Percentiles rank a stretch among this genome's conserved stretches.
Conservation (phyloP, 2,329 filamentous ascomycete genomes). For the Colletotrichum neosansevieriae region DNA sequence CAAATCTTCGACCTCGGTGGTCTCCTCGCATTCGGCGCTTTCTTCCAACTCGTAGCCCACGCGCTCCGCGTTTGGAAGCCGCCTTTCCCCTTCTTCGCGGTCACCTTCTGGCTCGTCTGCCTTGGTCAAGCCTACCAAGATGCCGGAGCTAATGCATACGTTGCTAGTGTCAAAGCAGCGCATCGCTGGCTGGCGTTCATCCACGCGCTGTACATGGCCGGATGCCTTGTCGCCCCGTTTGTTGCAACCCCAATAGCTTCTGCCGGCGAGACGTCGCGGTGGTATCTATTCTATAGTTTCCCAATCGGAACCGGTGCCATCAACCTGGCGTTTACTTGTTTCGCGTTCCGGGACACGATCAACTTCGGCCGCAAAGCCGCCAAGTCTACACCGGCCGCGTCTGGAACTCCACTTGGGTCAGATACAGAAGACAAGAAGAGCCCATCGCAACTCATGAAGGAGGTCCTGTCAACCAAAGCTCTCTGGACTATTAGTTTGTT, state of each 20-base stretch:
- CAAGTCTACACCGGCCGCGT: constrained; percentile 19
- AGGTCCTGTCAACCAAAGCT: constrained; percentile 56
- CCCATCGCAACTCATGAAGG: constrained; percentile 58
- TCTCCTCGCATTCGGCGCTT: constrained; percentile 67
- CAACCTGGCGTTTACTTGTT: constrained; percentile 60
- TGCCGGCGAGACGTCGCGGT: constrained; percentile 51
- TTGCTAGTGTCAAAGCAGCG: constrained; percentile 61
- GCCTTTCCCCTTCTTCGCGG: constrained; percentile 67
- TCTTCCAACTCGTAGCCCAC: constrained; percentile 66
- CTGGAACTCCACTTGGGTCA: constrained; percentile 41
- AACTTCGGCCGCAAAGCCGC: constrained; percentile 40
- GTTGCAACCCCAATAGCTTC: constrained; percentile 64
- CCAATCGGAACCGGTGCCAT: constrained; percentile 64
- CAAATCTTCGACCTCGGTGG: constrained; percentile 67
- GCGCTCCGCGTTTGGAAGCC: constrained; percentile 67
- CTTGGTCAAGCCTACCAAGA: constrained; percentile 74
- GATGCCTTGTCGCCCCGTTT: constrained; percentile 69
- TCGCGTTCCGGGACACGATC: constrained; percentile 64
- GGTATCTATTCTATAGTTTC: constrained; percentile 69
- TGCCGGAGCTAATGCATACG: constrained; percentile 72
- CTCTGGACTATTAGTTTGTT: constrained; percentile 72
- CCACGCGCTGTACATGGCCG: constrained; percentile 71
- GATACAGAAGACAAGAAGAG: constrained; percentile 40
- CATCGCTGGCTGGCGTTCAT: constrained; percentile 74
- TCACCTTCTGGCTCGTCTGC: constrained; percentile 69